A percentile compares a stretch with the other conserved stretches of the same genome.
These are phyloP conservation scores for Annulohypoxylon bovei DNA, from an alignment of 495 filamentous ascomycete species.

Conservation along the genomic window DNA sequence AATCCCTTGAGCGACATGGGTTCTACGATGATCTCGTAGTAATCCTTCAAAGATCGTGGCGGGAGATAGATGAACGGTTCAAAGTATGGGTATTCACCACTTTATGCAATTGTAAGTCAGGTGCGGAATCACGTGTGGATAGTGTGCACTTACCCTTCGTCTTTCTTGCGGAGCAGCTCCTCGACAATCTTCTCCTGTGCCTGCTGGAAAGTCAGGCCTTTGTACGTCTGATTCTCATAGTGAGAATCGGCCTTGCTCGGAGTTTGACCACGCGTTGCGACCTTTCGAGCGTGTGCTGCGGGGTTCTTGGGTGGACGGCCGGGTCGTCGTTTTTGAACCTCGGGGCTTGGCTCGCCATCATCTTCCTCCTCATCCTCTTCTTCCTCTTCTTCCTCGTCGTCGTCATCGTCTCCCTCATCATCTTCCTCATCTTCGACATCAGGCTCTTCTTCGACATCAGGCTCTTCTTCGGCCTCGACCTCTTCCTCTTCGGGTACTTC, in stretches of 20 bases:
- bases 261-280: conserved; percentile 29
- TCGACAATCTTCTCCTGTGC: conserved; percentile 84
- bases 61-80: conserved; percentile 74
- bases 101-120: conserved; percentile 39
- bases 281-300: conserved; percentile 39
- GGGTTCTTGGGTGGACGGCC: conserved; percentile 48
- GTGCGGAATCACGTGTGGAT: not conserved
- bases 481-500: conserved; percentile 34
- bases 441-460: not conserved
- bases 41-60: conserved; percentile 70
- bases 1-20: conserved; percentile 76
- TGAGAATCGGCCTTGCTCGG: conserved; percentile 58
- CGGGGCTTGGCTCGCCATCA: conserved; percentile 49
- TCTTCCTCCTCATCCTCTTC: conserved; percentile 30
- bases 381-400: conserved; percentile 42
- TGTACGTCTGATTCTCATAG: conserved; percentile 63
- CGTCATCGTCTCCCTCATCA: conserved; percentile 46
- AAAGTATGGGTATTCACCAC: conserved; percentile 65
- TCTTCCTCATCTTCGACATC: conserved; percentile 46
- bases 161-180: conserved; percentile 70
- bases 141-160: conserved; percentile 62
- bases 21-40: conserved; percentile 78
- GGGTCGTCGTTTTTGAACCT: conserved; percentile 41
- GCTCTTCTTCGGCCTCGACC: conserved; percentile 34
- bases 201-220: conserved; percentile 76